Percentiles rank a stretch among this genome's conserved stretches.
These are phyloP conservation scores for Alternaria novae-zelandiae DNA, from an alignment of 2,329 filamentous ascomycete genomes.

Conservation along the genomic window DNA sequence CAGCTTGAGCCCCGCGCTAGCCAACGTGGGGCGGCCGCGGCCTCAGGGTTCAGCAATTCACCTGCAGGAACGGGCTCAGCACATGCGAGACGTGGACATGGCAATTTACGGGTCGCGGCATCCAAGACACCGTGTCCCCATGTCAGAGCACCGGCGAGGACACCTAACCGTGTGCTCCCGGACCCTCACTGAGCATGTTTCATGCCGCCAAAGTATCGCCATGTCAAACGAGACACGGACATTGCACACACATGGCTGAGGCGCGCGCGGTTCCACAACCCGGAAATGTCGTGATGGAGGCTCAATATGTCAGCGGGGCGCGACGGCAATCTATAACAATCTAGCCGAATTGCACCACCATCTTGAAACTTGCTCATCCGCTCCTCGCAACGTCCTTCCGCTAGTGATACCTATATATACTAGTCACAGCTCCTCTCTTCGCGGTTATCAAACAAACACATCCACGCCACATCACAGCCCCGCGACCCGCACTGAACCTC, in stretches of 20 bases:
- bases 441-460: constrained; percentile 1
- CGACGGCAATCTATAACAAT: constrained; percentile 39
- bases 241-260: constrained; percentile 25
- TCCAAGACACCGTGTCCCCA: constrained; percentile 14
- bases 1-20: constrained; percentile 16
- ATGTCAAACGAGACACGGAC: constrained; percentile 12
- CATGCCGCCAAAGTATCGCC: constrained; percentile 30
- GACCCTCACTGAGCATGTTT: constrained; percentile 43
- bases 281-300: constrained; percentile 18
- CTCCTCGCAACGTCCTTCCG: constrained; percentile 12
- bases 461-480: constrained; percentile 3
- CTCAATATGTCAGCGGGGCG: constrained; percentile 40
- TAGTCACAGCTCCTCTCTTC: constrained; percentile 2
- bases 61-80: constrained; percentile 13
- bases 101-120: not conserved
- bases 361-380: constrained; percentile 43
- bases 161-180: not conserved
- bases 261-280: constrained; percentile 36
- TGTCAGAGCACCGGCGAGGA: not conserved
- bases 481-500: constrained; percentile 9
- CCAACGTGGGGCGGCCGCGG: constrained; percentile 6
- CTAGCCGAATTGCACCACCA: constrained; percentile 39
- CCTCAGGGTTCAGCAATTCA: constrained; percentile 7
- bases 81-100: not conserved
- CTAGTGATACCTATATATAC: constrained; percentile 24